These are phyloP conservation scores for Smallanthus sonchifolius DNA, from an alignment of 129 eudicot genomes.

Conservation along the genomic window DNA sequence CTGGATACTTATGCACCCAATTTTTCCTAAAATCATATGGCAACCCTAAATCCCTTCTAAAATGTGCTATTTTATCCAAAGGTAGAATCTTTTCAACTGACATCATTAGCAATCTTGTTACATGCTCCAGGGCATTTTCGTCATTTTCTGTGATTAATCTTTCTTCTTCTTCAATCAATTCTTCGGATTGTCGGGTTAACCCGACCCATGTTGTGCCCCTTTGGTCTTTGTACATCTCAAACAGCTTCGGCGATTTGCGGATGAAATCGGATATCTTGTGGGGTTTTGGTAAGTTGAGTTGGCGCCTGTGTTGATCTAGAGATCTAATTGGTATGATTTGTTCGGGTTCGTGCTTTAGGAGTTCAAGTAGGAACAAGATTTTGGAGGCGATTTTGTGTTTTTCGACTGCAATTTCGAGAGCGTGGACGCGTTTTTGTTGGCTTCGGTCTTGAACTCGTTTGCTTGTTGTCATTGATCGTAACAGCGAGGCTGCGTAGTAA, in stretches of 20 bases:
- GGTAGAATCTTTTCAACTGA: slow-evolving; percentile 55
- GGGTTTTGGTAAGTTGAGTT: slow-evolving; percentile 81
- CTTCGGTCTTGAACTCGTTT: slow-evolving; percentile 90
- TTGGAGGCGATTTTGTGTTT: slow-evolving; percentile 73
- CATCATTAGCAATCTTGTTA: slow-evolving; percentile 85
- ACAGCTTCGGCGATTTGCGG: slow-evolving; percentile 71
- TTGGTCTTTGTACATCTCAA: slow-evolving; percentile 69
- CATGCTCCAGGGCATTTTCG: slow-evolving; percentile 62
- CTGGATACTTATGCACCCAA: slow-evolving; percentile 50
- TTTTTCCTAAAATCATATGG: slow-evolving; percentile 69
- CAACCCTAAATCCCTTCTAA: slow-evolving; percentile 85
- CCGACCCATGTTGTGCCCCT: slow-evolving; percentile 81
- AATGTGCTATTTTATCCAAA: slow-evolving; percentile 57
- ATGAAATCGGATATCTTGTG: slow-evolving; percentile 73
- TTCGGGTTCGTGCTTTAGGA: slow-evolving; percentile 61
- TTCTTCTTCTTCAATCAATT: slow-evolving; percentile 68
- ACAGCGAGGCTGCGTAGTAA: background rate
- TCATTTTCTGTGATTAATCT: slow-evolving; percentile 40
- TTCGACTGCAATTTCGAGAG: slow-evolving; percentile 71
- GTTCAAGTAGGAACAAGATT: slow-evolving; percentile 55
- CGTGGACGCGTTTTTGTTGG: slow-evolving; percentile 72
- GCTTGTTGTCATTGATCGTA: slow-evolving; percentile 66
- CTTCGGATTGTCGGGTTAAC: slow-evolving; percentile 60
- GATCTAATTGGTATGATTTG: slow-evolving; percentile 54
- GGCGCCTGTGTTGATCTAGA: slow-evolving; percentile 65